Evolutionary conservation across 2,329 filamentous ascomycete genomes (phyloP), one percentile per base, ranked within the genome.

Genomic region (Diaporthe citri): DNA sequence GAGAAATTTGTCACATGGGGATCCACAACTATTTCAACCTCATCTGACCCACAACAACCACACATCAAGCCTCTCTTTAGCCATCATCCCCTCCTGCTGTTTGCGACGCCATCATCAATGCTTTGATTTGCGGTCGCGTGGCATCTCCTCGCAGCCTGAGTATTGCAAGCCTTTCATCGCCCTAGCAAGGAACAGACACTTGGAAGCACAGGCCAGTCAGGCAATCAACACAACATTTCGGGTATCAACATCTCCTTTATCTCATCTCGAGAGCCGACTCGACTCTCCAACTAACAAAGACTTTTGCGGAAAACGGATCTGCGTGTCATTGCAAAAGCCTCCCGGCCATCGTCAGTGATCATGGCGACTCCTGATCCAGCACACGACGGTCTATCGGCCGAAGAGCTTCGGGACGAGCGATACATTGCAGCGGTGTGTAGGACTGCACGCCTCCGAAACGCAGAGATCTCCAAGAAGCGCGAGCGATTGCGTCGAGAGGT

Each of bases 1-100:
- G 71, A 72, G 71, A 72, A 72, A 72, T 72, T 72, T 72, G 57
- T 72, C 57, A 64, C 43, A 41, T 56, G 39, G 46, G 71, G 71
- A 64, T 46, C 71, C 71, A 72, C 71, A 72, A 55, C 71, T 56
- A 69, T 39, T 55, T 72, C 48, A n/a, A 52, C 36, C 57, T 72
- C 57, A 41, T 64, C 20, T 20, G 57, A 55, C 59, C 57, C 71
- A 72, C 64, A 22, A 12, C 64, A 52, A 69, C 48, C 60, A 62
- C 48, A 43, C 34, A 55, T 15, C 28, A 62, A 62, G n/a, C 28
- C 57, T 64, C 52, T 31, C 20, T 17, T 52, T 41, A 15, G 9
- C 36, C 41, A 57, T 43, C 28, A 22, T 57, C 39, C 13, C 25
- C 25, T 43, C 39, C n/a, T n/a, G 36, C 36, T 71, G 17, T 34